Percentiles rank a stretch among this genome's conserved stretches.
Conservation (phyloP, 2,329 filamentous ascomycete genomes). For the Chaetothyriales sp. region DNA sequence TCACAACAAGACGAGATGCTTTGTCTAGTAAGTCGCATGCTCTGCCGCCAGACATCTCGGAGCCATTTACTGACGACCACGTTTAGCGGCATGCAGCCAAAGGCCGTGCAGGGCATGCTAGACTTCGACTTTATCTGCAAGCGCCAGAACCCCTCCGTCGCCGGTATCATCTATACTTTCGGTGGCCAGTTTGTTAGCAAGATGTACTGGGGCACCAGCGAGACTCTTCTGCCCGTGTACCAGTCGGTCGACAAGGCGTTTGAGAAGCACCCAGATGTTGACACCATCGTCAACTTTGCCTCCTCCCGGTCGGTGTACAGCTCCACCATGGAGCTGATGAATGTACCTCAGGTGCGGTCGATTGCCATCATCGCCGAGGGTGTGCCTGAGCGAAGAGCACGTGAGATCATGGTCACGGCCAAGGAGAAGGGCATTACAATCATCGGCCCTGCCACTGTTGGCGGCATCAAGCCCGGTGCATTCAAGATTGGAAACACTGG, state of each 20-base stretch:
- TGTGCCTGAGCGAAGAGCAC: conserved; percentile 93
- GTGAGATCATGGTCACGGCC: conserved; percentile 92
- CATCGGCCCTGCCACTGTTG: conserved; percentile 93
- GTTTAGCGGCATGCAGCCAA: conserved; percentile 73
- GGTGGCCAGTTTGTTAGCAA: conserved; percentile 99
- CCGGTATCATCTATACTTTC: conserved; percentile 99
- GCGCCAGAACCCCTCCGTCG: conserved; percentile 86
- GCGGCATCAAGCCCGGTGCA: conserved; percentile 97
- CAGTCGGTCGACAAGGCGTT: conserved; percentile 85
- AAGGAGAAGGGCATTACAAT: conserved; percentile 99
- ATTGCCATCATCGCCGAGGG: conserved; percentile 99
- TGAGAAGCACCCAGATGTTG: conserved; percentile 90
- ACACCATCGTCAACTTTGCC: conserved; percentile 98
- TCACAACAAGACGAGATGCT: conserved; percentile 99
- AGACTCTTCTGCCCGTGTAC: conserved; percentile 96
- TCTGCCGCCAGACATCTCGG: neutral
- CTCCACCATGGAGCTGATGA: conserved; percentile 97
- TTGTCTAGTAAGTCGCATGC: conserved; percentile 80
- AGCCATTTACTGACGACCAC: neutral
- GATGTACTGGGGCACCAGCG: conserved; percentile 99
- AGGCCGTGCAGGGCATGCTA: conserved; percentile 82
- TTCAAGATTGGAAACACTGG: conserved; percentile 99
- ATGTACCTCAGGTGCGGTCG: conserved; percentile 89
- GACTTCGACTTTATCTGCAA: conserved; percentile 99
- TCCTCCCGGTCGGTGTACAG: conserved; percentile 97